Base-by-base conservation (phyloP, 768 basidiomycete genomes). In the Butyriboletus loyo region DNA sequence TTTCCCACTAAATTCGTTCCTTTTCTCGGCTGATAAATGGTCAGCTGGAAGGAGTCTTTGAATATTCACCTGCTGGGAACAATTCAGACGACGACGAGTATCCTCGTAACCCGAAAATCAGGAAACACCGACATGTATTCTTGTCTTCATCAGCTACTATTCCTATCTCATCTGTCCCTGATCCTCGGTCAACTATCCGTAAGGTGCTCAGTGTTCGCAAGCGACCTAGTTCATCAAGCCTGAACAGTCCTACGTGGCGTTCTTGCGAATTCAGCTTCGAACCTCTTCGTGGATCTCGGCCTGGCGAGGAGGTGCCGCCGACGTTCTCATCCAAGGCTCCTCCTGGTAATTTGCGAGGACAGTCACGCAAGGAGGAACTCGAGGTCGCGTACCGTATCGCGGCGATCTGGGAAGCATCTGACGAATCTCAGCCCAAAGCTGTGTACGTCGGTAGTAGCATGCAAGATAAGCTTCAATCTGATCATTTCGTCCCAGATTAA, bases 11-110 rank as follows among this genome's bases (percentile, higher is more conserved):
- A 3, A 10, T 41, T 36, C 7, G 17, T 42, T 36, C 3, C 9
- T 30, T 25, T 15, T 59, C 46, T 35, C n/a, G 27, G 27, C 46
- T 55, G 27, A 63, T 28, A 10, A 31, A 46, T 13, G 40, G 8
- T 5, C 54, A 89, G 86, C 69, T 89, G 45, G 84, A 87, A 71
- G 86, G 86, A 7, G 65, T 73, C 10, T 84, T 89, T 61, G 68
- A 73, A 19, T 83, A 81, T 48, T 52, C 64, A 28, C 69, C 72
- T 24, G 55, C 68, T 31, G 57, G 57, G 14, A 49, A 52, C 53
- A 61, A 61, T 13, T 32, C 40, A 10, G 54, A 56, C 10, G 54
- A 56, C 10, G 54, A 65, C 25, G 64, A 63, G 24, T 55, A 40
- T 54, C 56, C 19, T 56, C 57, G 61, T 42, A 37, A 56, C 53